A percentile compares a stretch with the other conserved stretches of the same genome.
phyloP scores from a whole-genome alignment of 441 rosid species.

The Pelargonium myrrhifolium region DNA sequence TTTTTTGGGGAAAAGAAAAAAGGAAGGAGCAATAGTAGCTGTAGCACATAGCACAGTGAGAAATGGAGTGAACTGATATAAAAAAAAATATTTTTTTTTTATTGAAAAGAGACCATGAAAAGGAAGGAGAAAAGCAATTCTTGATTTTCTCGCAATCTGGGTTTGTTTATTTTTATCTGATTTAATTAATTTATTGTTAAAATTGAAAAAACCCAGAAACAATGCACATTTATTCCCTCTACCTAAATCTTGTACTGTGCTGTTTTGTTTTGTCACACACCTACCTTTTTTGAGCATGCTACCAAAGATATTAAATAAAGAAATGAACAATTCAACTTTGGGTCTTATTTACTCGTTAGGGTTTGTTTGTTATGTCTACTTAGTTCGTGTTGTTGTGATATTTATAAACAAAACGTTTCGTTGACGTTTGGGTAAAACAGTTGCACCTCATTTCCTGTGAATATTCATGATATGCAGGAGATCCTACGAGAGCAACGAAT shows the following conservation, averaged over 20 bases:
- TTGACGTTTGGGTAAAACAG: too few species aligned
- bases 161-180: background rate
- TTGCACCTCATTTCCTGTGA: too few species aligned
- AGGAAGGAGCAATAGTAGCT: background rate
- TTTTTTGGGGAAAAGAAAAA: background rate
- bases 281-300: background rate
- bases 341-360: too few species aligned
- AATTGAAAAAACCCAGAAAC: background rate
- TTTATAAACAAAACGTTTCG: too few species aligned
- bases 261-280: background rate
- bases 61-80: background rate
- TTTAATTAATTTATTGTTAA: background rate
- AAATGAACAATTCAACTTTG: too few species aligned
- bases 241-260: constrained; percentile 12
- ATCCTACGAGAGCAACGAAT: too few species aligned
- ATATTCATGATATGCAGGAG: too few species aligned
- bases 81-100: too few species aligned
- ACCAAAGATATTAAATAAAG: too few species aligned
- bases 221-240: constrained; percentile 25
- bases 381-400: too few species aligned
- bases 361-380: too few species aligned
- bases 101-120: constrained; percentile 13
- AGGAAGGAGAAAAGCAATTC: constrained; percentile 10
- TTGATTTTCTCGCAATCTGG: background rate
- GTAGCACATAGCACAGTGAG: background rate